Conservation (phyloP, 2,329 filamentous ascomycete species). For the Pseudopyrenochaeta lycopersici region DNA sequence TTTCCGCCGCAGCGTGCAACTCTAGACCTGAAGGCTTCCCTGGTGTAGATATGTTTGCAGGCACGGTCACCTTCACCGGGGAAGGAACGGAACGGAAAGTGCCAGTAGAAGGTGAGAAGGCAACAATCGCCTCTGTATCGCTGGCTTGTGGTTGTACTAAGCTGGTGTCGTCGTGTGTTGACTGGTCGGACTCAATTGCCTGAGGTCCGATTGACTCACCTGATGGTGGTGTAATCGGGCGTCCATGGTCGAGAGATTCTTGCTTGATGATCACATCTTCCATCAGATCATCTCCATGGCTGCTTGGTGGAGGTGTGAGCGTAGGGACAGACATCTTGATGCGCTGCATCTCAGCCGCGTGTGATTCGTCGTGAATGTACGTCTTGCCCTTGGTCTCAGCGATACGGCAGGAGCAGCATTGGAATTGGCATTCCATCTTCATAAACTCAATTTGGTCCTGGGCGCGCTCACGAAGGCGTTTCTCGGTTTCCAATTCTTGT, state of each 20-base stretch:
- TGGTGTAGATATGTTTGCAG: conserved; percentile 13
- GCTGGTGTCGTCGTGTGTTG: conserved; percentile 15
- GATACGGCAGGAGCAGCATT: conserved; percentile 68
- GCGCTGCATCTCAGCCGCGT: conserved; percentile 45
- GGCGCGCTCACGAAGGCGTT: conserved; percentile 71
- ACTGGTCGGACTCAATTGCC: conserved; percentile 6
- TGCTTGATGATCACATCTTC: conserved; percentile 39
- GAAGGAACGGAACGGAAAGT: conserved; percentile 48
- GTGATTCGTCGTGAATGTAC: conserved; percentile 50
- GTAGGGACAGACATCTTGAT: conserved; percentile 59
- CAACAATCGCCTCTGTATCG: conserved; percentile 31
- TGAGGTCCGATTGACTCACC: conserved; percentile 10
- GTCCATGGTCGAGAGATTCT: conserved; percentile 25
- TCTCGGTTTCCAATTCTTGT: conserved; percentile 62
- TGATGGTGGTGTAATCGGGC: conserved; percentile 30
- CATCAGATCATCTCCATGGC: conserved; percentile 60
- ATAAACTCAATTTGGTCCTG: conserved; percentile 79
- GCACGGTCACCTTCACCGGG: conserved; percentile 32
- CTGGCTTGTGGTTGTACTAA: conserved; percentile 12
- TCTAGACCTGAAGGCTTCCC: conserved; percentile 22
- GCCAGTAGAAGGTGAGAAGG: conserved; percentile 50
- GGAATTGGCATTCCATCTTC: conserved; percentile 76
- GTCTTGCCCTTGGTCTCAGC: conserved; percentile 49
- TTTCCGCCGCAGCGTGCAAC: conserved; percentile 25
- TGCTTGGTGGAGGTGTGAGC: conserved; percentile 69